Conservation (phyloP, 495 filamentous ascomycete genomes). For the Cladorrhinum samala region DNA sequence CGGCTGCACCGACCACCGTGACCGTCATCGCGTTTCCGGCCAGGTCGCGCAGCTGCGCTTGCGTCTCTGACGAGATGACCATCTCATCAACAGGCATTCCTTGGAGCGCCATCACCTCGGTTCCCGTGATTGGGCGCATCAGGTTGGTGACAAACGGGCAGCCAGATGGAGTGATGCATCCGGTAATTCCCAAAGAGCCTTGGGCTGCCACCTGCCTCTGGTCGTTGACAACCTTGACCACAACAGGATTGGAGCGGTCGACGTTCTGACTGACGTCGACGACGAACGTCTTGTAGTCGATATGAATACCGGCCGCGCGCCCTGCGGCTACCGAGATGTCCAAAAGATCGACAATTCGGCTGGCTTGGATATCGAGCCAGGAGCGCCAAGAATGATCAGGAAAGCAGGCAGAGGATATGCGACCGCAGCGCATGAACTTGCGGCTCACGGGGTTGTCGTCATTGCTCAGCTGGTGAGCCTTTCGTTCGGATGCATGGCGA, state of each 20-base stretch:
- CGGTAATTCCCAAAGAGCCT: conserved; percentile 49
- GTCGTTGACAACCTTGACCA: neutral
- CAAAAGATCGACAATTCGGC: conserved; percentile 60
- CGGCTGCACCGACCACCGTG: conserved; percentile 61
- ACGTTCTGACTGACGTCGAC: conserved; percentile 72
- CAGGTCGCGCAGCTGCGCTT: conserved; percentile 61
- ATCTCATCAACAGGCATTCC: conserved; percentile 62
- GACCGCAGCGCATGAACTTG: conserved; percentile 17
- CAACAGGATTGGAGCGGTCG: conserved; percentile 42
- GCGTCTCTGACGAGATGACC: conserved; percentile 56
- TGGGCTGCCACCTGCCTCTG: neutral
- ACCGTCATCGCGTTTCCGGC: conserved; percentile 83
- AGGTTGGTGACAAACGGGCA: conserved; percentile 57
- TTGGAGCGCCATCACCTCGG: conserved; percentile 63
- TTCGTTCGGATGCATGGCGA: conserved; percentile 15
- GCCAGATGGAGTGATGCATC: conserved; percentile 67
- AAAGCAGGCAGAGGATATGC: conserved; percentile 4
- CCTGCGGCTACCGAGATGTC: conserved; percentile 56
- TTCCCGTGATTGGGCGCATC: conserved; percentile 57
- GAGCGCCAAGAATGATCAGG: conserved; percentile 9
- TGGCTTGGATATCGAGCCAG: conserved; percentile 26
- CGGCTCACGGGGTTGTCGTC: conserved; percentile 19
- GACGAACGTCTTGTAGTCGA: conserved; percentile 57
- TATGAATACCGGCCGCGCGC: conserved; percentile 44
- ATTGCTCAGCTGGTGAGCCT: neutral